phyloP scores from a whole-genome alignment of 2,329 filamentous ascomycete genomes.

The Pseudocercospora pini-densiflorae region DNA sequence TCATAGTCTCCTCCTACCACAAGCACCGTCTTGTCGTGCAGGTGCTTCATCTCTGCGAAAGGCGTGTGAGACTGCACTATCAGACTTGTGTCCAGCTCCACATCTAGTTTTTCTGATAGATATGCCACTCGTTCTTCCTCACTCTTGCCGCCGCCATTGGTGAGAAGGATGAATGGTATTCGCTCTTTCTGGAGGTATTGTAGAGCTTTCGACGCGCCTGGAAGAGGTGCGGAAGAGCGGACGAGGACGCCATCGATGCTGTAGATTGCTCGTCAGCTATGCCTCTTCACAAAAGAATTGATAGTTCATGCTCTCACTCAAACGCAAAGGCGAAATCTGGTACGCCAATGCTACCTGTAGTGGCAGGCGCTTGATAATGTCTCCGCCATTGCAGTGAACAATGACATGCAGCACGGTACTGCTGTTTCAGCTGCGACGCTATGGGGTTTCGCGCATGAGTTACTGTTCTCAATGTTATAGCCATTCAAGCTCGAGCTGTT shows the following conservation, averaged over 20 bases:
- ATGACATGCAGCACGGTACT: not conserved
- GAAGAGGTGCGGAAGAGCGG: slow-evolving; percentile 77
- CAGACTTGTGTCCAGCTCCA: slow-evolving; percentile 68
- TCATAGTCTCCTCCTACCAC: slow-evolving; percentile 54
- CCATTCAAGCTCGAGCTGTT: slow-evolving; percentile 4
- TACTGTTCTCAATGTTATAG: not conserved
- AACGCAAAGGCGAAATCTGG: slow-evolving; percentile 61
- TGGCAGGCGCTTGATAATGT: slow-evolving; percentile 27
- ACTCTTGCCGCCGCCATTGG: slow-evolving; percentile 89
- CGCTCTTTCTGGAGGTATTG: slow-evolving; percentile 71
- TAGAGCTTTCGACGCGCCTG: slow-evolving; percentile 76
- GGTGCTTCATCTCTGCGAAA: slow-evolving; percentile 71
- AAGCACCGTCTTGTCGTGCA: slow-evolving; percentile 58
- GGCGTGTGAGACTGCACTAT: slow-evolving; percentile 94
- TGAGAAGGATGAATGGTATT: slow-evolving; percentile 92
- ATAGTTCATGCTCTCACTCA: slow-evolving; percentile 46
- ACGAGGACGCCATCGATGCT: slow-evolving; percentile 96
- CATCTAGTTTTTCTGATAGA: slow-evolving; percentile 67
- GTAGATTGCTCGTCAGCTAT: slow-evolving; percentile 21
- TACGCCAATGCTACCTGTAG: slow-evolving; percentile 18
- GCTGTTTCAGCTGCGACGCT: not conserved
- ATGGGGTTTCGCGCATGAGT: not conserved
- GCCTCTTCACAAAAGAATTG: not conserved
- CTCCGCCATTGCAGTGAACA: slow-evolving; percentile 14
- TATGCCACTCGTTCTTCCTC: slow-evolving; percentile 75